phyloP scores from a whole-genome alignment of 805 yeast species.

The Zygoascus biomembranicola region DNA sequence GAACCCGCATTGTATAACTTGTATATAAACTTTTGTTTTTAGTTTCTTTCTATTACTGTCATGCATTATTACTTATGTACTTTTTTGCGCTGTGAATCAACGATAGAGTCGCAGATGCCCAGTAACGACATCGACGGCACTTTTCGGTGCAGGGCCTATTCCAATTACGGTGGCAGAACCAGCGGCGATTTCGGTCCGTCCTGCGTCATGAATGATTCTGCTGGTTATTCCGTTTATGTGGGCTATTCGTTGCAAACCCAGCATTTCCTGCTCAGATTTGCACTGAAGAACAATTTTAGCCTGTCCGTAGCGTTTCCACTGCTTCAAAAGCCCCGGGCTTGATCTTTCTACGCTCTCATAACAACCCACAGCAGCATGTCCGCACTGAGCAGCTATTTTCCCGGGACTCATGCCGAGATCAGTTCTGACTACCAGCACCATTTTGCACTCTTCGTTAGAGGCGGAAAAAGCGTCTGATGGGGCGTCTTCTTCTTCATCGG shows the following conservation, averaged over 20 bases:
- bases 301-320: slow-evolving; percentile 85
- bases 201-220: slow-evolving; percentile 87
- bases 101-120: slow-evolving; percentile 62
- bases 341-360: slow-evolving; percentile 51
- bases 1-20: slow-evolving; percentile 1
- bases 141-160: slow-evolving; percentile 88
- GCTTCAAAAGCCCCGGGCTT: slow-evolving; percentile 52
- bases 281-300: slow-evolving; percentile 83
- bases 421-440: slow-evolving; percentile 82
- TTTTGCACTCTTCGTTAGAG: slow-evolving; percentile 28
- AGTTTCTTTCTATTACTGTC: background rate
- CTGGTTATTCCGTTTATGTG: slow-evolving; percentile 71
- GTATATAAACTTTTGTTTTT: background rate
- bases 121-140: slow-evolving; percentile 72
- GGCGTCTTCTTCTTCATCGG: slow-evolving; percentile 10
- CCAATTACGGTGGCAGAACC: slow-evolving; percentile 97
- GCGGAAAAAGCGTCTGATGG: slow-evolving; percentile 8
- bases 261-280: slow-evolving; percentile 52
- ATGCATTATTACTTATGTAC: background rate
- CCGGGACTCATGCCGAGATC: slow-evolving; percentile 93
- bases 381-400: slow-evolving; percentile 94
- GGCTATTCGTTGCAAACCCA: slow-evolving; percentile 71
- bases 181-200: slow-evolving; percentile 92
- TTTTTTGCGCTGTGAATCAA: slow-evolving; percentile 23
- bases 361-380: slow-evolving; percentile 93